Base-by-base conservation (phyloP, 2,329 filamentous ascomycete genomes). In the Phyllosticta citriasiana region DNA sequence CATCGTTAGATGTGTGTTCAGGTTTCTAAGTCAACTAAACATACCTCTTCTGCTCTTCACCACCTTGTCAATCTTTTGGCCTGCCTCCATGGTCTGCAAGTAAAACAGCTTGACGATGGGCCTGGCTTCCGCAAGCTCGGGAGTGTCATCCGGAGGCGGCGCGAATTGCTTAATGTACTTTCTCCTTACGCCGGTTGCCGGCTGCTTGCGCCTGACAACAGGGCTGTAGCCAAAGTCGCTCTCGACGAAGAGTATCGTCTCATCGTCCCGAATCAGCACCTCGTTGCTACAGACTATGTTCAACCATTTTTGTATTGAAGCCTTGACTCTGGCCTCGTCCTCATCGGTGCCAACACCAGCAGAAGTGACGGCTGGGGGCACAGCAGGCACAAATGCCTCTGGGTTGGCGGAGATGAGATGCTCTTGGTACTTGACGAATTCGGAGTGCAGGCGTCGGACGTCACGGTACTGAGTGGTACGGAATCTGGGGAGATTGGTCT, bases 401-500 rank as follows among this genome's bases (percentile, higher is more conserved):
- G 94, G 94, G 70, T 97, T 97, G n/a, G 93, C 92, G 25, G 93
- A 97, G 73, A 97, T 91, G 62, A 99, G 80, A 74, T 99, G 94
- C 63, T 96, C 89, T 61, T 89, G 91, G n/a, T 99, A 86, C 76
- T 97, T 99, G 65, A 90, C 82, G 70, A 99, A 99, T 72, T 99
- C 94, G 55, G 90, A 91, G 76, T 99, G 94, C 64, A 95, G 88
- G 63, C 94, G 89, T 68, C 94, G 89, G 66, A 99, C 91, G 75
- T 99, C 94, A 71, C 94, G 91, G 77, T 97, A 99, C 74, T 99
- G 94, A 4, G 94, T 99, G 0, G 94, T 99, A 68, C 94, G 86
- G 76, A 97, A 99, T 67, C 93, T 93, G 59, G 93, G 92, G n/a
- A 99, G 88, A 76, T 99, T 99, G 66, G 94, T 99, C 94, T 99